These are phyloP conservation scores for Macroventuria anomochaeta DNA, from an alignment of 2,329 filamentous ascomycete genomes.

Conservation along the genomic window DNA sequence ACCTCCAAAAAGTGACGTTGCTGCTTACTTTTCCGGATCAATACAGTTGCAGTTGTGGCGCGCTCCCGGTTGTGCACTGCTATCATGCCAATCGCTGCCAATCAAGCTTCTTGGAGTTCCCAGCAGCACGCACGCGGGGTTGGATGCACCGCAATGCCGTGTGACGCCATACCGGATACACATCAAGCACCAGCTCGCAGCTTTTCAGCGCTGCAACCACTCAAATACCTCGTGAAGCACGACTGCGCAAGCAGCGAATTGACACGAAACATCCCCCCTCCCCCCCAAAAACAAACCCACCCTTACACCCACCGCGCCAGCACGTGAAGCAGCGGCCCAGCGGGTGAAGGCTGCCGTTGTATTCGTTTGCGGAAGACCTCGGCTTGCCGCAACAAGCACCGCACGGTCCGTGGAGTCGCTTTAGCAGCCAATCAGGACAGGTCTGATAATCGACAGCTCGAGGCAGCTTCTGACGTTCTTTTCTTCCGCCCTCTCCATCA, in stretches of 20 bases:
- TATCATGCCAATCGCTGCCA: conserved; percentile 22
- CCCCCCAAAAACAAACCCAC: conserved; percentile 6
- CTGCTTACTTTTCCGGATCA: conserved; percentile 19
- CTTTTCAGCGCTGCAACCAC: not conserved
- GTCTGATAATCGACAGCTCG: conserved; percentile 36
- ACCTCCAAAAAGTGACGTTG: conserved; percentile 23
- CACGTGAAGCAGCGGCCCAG: conserved; percentile 35
- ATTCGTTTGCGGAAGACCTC: conserved; percentile 24
- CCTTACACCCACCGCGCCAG: conserved; percentile 10
- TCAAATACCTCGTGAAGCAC: not conserved
- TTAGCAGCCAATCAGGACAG: conserved; percentile 41
- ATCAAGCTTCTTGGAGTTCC: conserved; percentile 14
- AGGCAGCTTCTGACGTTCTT: conserved; percentile 47
- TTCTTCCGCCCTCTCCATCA: conserved; percentile 41
- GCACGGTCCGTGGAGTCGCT: conserved; percentile 20
- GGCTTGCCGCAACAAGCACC: conserved; percentile 35
- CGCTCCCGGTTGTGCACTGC: conserved; percentile 7
- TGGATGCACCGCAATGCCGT: conserved; percentile 4
- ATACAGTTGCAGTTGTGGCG: conserved; percentile 29
- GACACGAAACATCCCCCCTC: not conserved
- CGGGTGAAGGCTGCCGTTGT: conserved; percentile 8
- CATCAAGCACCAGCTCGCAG: not conserved
- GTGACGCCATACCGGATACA: conserved; percentile 9
- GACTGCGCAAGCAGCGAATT: not conserved
- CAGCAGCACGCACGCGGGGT: conserved; percentile 8